Base-by-base conservation (phyloP, 2,329 filamentous ascomycete genomes). In the Penicillium sp. region DNA sequence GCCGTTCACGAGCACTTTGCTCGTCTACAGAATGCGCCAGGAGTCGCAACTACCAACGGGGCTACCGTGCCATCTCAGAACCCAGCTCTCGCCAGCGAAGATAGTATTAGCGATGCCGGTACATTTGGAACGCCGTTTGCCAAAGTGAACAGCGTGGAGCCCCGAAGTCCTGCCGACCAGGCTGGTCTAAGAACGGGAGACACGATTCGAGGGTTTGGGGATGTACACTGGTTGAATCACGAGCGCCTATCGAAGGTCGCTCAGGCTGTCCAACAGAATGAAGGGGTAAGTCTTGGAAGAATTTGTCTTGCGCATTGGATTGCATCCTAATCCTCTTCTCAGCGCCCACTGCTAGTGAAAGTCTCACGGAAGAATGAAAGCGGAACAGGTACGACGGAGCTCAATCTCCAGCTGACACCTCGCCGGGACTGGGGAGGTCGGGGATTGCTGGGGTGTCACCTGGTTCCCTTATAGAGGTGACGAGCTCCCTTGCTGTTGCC, bases 1-100 rank as follows among this genome's bases (percentile, higher is more conserved):
- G 80, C 81, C 31, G 75, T 98, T n/a, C 87, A 96, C 59, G 81
- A 84, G 50, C 84, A 92, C 59, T 95, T 96, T 61, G 88, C 87
- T n/a, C 79, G 69, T 44, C 62, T 85, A 29, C 73, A 76, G 46
- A 72, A 78, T 44, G 67, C 70, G 16, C 67, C 74, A 36, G 64
- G 69, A 32, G 59, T 54, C 33, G 36, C 58, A 20, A 47, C 51
- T 10, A 47, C 53, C 12, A 53, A 57, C 25, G 49, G 48, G 45
- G 41, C 46, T 6, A 48, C 39, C 15, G 49, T 52, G 36, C 54
- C 58, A 44, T 39, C 51, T 28, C 48, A 45, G 45, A 41, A 45
- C 22, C 39, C 48, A 32, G 7, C 41, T 16, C 45, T 50, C n/a
- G 38, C 54, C 28, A 54, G 44, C 18, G 42, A 50, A 12, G 44